A percentile compares a stretch with the other conserved stretches of the same genome.
These are phyloP conservation scores for Scedosporium boydii DNA, from an alignment of 2,329 filamentous ascomycete genomes.

Conservation along the genomic window DNA sequence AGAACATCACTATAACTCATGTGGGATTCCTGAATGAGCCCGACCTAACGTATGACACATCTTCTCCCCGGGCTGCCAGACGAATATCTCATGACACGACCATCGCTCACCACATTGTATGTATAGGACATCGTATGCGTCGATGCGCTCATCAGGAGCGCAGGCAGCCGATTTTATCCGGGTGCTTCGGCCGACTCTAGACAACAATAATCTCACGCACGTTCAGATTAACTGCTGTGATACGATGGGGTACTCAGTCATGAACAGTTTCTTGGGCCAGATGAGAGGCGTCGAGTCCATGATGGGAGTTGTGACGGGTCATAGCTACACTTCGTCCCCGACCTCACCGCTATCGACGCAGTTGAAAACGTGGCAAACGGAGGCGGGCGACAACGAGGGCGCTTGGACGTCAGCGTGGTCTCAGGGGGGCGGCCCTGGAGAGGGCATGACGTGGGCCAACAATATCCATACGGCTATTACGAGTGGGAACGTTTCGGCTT, in stretches of 20 bases:
- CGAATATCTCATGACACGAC: not conserved
- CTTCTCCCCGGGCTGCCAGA: not conserved
- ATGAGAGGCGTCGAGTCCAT: slow-evolving; percentile 24
- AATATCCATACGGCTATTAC: slow-evolving; percentile 42
- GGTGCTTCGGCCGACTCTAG: slow-evolving; percentile 5
- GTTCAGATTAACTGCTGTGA: slow-evolving; percentile 26
- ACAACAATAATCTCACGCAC: slow-evolving; percentile 1
- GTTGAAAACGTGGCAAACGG: slow-evolving; percentile 40
- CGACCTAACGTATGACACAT: slow-evolving; percentile 8
- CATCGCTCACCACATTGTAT: not conserved
- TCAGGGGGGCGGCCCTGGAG: slow-evolving; percentile 31
- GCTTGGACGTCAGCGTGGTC: slow-evolving; percentile 31
- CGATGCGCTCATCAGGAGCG: slow-evolving; percentile 3
- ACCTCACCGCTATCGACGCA: slow-evolving; percentile 26
- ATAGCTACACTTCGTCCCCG: slow-evolving; percentile 30
- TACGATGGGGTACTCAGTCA: slow-evolving; percentile 27
- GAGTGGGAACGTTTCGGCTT: slow-evolving; percentile 37
- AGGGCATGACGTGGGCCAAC: slow-evolving; percentile 47
- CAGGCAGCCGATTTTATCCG: slow-evolving; percentile 11
- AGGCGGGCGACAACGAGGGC: slow-evolving; percentile 15
- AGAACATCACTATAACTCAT: slow-evolving; percentile 9
- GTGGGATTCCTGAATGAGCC: slow-evolving; percentile 12
- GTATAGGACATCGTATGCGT: slow-evolving; percentile 6
- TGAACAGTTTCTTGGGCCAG: slow-evolving; percentile 22
- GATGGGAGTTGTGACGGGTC: slow-evolving; percentile 27